Conservation (phyloP, 345 rosid species). For the Mangifera indica region DNA sequence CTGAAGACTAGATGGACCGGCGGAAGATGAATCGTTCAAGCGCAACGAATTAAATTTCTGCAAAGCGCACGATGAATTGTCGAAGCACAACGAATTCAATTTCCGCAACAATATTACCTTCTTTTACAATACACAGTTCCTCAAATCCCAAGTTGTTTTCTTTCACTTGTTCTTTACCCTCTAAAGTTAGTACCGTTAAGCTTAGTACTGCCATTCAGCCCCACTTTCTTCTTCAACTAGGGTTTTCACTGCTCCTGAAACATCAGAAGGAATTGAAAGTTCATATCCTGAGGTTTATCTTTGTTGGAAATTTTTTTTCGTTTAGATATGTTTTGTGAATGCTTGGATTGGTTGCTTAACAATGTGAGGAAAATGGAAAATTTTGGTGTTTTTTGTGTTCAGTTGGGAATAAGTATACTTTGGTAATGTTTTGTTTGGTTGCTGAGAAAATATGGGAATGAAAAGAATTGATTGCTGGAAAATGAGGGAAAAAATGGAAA, state of each 20-base stretch:
- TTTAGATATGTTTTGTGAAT: background rate
- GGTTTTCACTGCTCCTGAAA: constrained; percentile 65
- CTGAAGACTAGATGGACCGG: no score
- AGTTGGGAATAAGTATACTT: background rate
- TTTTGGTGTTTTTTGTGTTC: background rate
- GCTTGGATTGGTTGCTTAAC: constrained; percentile 12
- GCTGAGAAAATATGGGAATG: background rate
- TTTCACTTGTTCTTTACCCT: constrained; percentile 32
- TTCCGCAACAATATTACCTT: constrained; percentile 48
- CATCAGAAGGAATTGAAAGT: constrained; percentile 44
- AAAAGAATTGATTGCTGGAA: constrained; percentile 2
- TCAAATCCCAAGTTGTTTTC: constrained; percentile 37
- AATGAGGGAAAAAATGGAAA: background rate
- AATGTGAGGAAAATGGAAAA: background rate
- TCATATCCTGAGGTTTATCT: constrained; percentile 44
- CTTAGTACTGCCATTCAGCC: constrained; percentile 35
- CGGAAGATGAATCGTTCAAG: no score
- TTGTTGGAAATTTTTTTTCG: no score
- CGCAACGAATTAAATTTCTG: no score
- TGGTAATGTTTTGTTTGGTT: background rate
- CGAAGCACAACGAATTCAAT: constrained; percentile 54
- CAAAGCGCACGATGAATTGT: no score
- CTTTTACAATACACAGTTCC: constrained; percentile 39
- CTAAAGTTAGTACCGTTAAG: constrained; percentile 23
- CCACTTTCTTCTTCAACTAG: constrained; percentile 33